These are phyloP conservation scores for Aspergillus sp. DNA, from an alignment of 2,329 filamentous ascomycete species.

Conservation along the genomic window DNA sequence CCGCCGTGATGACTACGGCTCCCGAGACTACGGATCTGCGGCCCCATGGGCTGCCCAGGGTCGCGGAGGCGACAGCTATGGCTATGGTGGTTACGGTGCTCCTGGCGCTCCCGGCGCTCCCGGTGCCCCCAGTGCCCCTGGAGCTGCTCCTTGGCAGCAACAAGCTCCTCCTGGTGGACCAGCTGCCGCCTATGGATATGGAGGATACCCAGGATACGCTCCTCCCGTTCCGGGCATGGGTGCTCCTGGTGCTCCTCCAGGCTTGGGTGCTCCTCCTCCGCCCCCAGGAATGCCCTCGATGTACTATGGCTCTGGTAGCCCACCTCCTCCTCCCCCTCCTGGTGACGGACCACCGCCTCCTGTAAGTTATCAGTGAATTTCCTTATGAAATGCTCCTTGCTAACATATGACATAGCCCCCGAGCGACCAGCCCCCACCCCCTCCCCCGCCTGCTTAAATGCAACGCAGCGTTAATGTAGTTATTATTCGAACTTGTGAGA, in stretches of 20 bases:
- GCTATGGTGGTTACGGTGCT: conserved; percentile 30
- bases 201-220: conserved; percentile 44
- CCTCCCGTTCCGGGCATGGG: conserved; percentile 42
- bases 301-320: conserved; percentile 33
- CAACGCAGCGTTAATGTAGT: background rate
- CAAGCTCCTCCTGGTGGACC: conserved; percentile 42
- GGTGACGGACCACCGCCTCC: conserved; percentile 39
- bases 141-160: conserved; percentile 60
- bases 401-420: conserved; percentile 35
- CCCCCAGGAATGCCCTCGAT: conserved; percentile 41
- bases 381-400: conserved; percentile 3
- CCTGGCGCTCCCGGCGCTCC: conserved; percentile 37
- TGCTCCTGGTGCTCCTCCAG: conserved; percentile 52
- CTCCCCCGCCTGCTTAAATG: conserved; percentile 46
- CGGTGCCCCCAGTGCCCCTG: conserved; percentile 35
- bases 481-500: background rate
- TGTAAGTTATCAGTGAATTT: conserved; percentile 19
- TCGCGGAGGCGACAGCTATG: conserved; percentile 35
- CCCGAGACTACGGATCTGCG: conserved; percentile 32
- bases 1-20: conserved; percentile 44
- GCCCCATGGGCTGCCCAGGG: conserved; percentile 34
- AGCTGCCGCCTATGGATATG: conserved; percentile 52
- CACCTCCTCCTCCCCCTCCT: conserved; percentile 38
- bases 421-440: conserved; percentile 59
- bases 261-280: conserved; percentile 37